phyloP scores from a whole-genome alignment of 2,329 filamentous ascomycete species.

The Curvularia hawaiiensis region DNA sequence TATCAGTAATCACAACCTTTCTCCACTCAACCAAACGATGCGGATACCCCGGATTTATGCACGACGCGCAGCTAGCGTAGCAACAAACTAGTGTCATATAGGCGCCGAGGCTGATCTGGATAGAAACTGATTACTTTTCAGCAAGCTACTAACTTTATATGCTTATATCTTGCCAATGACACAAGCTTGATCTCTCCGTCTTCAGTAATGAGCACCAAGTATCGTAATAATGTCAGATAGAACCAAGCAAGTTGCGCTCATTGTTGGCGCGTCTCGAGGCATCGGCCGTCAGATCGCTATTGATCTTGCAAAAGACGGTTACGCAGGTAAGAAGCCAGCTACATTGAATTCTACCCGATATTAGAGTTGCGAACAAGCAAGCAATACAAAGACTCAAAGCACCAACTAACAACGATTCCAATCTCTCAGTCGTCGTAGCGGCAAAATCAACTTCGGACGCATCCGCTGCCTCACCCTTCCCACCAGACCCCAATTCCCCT shows the following conservation, averaged over 20 bases:
- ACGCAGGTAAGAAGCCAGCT: conserved; percentile 60
- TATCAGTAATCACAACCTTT: conserved; percentile 29
- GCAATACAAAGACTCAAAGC: background rate
- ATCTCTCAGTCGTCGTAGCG: conserved; percentile 70
- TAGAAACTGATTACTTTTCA: background rate
- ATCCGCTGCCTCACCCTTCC: conserved; percentile 62
- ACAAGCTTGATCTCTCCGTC: background rate
- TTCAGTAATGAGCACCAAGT: background rate
- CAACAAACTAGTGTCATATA: background rate
- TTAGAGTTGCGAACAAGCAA: background rate
- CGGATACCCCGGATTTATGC: conserved; percentile 7
- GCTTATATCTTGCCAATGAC: background rate
- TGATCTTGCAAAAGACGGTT: conserved; percentile 73
- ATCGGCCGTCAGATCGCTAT: conserved; percentile 83
- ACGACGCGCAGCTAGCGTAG: background rate
- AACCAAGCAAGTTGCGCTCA: conserved; percentile 64
- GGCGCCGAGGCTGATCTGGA: conserved; percentile 1
- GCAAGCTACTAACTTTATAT: background rate
- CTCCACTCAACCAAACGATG: conserved; percentile 3
- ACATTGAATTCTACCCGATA: background rate
- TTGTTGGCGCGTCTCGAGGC: conserved; percentile 78
- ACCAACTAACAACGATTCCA: background rate
- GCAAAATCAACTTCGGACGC: conserved; percentile 76
- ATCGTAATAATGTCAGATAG: conserved; percentile 10
- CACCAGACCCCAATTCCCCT: conserved; percentile 76